These are phyloP conservation scores for Pterula multifida DNA, from an alignment of 1,284 basidiomycete species.

Conservation along the genomic window DNA sequence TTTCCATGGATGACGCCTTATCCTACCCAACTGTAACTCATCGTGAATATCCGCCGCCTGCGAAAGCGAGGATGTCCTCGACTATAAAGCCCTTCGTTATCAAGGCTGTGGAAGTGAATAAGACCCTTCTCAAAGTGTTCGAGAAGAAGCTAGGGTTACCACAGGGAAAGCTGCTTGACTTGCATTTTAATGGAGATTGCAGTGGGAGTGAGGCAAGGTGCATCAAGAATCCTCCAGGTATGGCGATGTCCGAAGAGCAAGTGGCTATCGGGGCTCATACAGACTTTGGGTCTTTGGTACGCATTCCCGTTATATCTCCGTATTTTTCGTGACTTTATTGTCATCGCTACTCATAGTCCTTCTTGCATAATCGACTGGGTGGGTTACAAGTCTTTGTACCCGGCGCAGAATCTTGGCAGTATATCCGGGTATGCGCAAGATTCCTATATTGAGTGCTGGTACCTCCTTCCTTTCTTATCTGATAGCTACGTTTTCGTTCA, in stretches of 20 bases:
- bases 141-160: constrained; percentile 46
- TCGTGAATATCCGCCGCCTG: constrained; percentile 42
- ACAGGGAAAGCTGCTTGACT: constrained; percentile 28
- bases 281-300: constrained; percentile 39
- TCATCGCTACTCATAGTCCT: constrained; percentile 27
- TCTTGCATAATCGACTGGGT: constrained; percentile 59
- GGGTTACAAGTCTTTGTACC: constrained; percentile 62
- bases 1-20: constrained; percentile 8
- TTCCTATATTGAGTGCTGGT: neutral
- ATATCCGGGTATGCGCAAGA: constrained; percentile 35
- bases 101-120: constrained; percentile 44
- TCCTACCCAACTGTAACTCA: constrained; percentile 37
- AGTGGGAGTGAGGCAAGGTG: constrained; percentile 52
- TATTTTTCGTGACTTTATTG: neutral
- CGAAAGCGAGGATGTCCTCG: constrained; percentile 36
- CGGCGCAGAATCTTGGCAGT: constrained; percentile 53
- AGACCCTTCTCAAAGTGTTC: constrained; percentile 41
- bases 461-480: neutral
- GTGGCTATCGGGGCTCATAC: constrained; percentile 40
- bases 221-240: constrained; percentile 34
- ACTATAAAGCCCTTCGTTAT: constrained; percentile 42
- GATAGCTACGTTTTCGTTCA: too few species aligned
- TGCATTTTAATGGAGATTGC: constrained; percentile 33
- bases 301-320: constrained; percentile 4
- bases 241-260: constrained; percentile 17